phyloP scores from a whole-genome alignment of 805 yeast genomes.

The Saccharomycopsis sp. region DNA sequence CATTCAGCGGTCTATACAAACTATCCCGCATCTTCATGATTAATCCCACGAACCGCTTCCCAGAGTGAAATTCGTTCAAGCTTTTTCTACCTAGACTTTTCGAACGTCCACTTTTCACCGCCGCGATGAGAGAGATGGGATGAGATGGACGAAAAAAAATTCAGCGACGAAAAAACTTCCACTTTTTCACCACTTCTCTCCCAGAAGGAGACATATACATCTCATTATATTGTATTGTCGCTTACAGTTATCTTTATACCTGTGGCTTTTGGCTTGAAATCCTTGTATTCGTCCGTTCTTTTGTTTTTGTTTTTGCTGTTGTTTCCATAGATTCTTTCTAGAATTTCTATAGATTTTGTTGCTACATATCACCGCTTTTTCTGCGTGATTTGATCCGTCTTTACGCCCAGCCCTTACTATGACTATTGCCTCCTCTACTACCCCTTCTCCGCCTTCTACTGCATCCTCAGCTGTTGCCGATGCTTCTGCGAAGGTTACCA shows the following conservation, averaged over 20 bases:
- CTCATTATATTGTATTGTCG: neutral
- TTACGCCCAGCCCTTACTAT: neutral
- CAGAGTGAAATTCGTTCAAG: neutral
- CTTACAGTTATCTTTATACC: too few relatives aligned
- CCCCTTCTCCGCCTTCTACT: neutral
- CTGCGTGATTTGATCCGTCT: too few relatives aligned
- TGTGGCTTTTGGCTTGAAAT: neutral
- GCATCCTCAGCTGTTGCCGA: neutral
- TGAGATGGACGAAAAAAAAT: neutral
- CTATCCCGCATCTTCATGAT: too few relatives aligned
- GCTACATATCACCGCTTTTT: too few relatives aligned
- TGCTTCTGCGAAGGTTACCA: conserved; percentile 2
- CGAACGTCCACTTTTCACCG: neutral
- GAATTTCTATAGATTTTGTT: too few relatives aligned
- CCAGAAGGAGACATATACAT: neutral
- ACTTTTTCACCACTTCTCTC: neutral
- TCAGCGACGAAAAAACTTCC: neutral
- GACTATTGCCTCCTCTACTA: neutral
- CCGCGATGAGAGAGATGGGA: neutral
- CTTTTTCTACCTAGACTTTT: neutral
- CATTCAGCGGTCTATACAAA: too few relatives aligned
- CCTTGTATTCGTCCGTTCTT: neutral
- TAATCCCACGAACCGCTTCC: neutral
- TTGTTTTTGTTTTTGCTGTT: neutral
- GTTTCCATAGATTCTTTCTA: neutral